A percentile compares a stretch with the other conserved stretches of the same genome.
phyloP scores from a whole-genome alignment of 495 filamentous ascomycete genomes.

The Penicillium pulvis region DNA sequence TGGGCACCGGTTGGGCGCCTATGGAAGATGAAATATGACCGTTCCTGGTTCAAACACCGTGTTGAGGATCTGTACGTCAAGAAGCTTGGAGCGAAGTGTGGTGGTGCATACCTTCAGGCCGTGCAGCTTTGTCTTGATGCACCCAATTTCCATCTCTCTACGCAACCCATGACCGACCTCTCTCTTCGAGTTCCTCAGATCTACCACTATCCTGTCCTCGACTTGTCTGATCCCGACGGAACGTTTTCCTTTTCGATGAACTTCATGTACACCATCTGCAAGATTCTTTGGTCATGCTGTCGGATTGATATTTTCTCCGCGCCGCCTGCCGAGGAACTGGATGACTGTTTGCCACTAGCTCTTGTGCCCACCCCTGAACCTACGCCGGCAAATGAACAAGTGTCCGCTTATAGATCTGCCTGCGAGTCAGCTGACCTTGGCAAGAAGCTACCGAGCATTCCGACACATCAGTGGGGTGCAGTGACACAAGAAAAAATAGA shows the following conservation, averaged over 20 bases:
- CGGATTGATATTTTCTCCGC: constrained; percentile 50
- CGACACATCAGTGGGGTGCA: constrained; percentile 27
- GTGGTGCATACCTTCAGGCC: constrained; percentile 74
- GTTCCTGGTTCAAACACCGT: constrained; percentile 62
- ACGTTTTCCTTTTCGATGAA: constrained; percentile 53
- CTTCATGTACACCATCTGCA: constrained; percentile 50
- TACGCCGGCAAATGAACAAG: constrained; percentile 27
- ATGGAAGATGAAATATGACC: constrained; percentile 68
- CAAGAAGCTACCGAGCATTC: constrained; percentile 26
- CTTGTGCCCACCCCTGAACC: constrained; percentile 43
- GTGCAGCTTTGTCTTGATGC: constrained; percentile 79
- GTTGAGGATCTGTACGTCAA: constrained; percentile 64
- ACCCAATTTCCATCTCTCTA: constrained; percentile 61
- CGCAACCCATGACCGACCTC: constrained; percentile 57
- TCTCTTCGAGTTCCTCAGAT: constrained; percentile 45
- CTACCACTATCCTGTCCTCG: constrained; percentile 52
- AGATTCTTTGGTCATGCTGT: constrained; percentile 47
- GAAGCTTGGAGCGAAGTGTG: constrained; percentile 71
- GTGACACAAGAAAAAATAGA: constrained; percentile 33
- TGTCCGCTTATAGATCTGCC: constrained; percentile 20
- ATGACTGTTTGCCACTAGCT: constrained; percentile 49
- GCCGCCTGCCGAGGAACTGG: constrained; percentile 45
- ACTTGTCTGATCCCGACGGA: constrained; percentile 48
- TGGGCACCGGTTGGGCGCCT: constrained; percentile 77
- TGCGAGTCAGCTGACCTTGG: constrained; percentile 24